phyloP scores from a whole-genome alignment of 768 basidiomycete species.

The Termitomyces heimii region DNA sequence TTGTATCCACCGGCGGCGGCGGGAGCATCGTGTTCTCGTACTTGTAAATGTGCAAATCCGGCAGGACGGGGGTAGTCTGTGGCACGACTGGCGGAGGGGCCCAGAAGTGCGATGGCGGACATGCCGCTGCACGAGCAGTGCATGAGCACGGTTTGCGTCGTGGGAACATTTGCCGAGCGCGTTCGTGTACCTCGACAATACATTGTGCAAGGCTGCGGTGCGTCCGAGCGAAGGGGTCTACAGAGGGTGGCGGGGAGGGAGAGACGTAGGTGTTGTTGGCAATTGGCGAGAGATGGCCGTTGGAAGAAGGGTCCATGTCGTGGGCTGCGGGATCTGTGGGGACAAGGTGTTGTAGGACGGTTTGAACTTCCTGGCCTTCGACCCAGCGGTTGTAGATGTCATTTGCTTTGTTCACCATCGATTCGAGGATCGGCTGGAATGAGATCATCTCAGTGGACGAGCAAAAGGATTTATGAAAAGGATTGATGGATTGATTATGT shows the following conservation, averaged over 20 bases:
- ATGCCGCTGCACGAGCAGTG: conserved; percentile 16
- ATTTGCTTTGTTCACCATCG: conserved; percentile 46
- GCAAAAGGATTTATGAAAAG: neutral
- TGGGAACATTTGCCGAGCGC: conserved; percentile 36
- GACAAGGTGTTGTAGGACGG: conserved; percentile 28
- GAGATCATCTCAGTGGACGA: neutral
- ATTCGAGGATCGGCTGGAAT: conserved; percentile 39
- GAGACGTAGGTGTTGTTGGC: conserved; percentile 13
- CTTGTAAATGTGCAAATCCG: conserved; percentile 28
- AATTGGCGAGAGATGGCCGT: conserved; percentile 4
- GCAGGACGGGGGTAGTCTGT: conserved; percentile 30
- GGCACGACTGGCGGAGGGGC: conserved; percentile 31
- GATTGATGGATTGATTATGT: neutral
- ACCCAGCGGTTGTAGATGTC: conserved; percentile 43
- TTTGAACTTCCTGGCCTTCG: conserved; percentile 36
- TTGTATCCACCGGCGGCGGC: conserved; percentile 22
- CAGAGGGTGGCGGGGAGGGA: conserved; percentile 16
- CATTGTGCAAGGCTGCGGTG: conserved; percentile 41
- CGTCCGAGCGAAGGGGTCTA: conserved; percentile 33
- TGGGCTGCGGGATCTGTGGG: conserved; percentile 14
- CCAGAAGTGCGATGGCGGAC: conserved; percentile 42
- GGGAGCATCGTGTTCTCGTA: conserved; percentile 18
- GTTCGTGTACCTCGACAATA: conserved; percentile 40
- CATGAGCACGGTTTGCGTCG: conserved; percentile 40
- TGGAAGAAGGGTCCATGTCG: conserved; percentile 10